phyloP scores from a whole-genome alignment of 2,329 filamentous ascomycete species.

The Neopestalotiopsis clavispora region DNA sequence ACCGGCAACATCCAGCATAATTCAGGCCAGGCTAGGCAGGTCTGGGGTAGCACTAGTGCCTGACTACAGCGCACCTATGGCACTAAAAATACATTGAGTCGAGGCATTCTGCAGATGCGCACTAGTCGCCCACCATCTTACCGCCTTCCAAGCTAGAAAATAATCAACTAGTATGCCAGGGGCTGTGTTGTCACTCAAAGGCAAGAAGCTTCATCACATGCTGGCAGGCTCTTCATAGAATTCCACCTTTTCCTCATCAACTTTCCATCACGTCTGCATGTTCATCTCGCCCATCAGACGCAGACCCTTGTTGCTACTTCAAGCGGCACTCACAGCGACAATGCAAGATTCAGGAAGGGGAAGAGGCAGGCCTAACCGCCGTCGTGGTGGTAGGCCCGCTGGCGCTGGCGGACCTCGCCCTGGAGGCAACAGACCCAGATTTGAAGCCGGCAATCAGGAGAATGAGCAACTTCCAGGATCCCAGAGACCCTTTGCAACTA shows the following conservation, averaged over 20 bases:
- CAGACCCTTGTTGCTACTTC: background rate
- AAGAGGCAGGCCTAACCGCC: constrained; percentile 6
- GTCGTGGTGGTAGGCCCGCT: background rate
- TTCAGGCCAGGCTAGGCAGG: background rate
- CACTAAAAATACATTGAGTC: background rate
- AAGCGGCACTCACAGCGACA: background rate
- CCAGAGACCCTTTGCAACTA: constrained; percentile 16
- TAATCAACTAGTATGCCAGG: background rate
- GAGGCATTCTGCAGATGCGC: background rate
- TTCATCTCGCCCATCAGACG: constrained; percentile 1
- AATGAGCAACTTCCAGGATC: background rate
- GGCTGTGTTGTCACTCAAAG: background rate
- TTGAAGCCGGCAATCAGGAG: background rate
- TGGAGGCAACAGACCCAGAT: background rate
- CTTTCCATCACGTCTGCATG: background rate
- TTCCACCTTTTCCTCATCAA: background rate
- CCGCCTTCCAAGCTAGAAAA: constrained; percentile 5
- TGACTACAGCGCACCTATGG: background rate
- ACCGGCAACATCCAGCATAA: background rate
- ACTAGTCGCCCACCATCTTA: constrained; percentile 5
- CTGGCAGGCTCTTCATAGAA: background rate
- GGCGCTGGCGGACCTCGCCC: background rate
- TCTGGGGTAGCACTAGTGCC: background rate
- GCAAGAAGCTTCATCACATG: background rate
- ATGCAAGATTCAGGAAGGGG: constrained; percentile 6